Conservation (phyloP, 768 basidiomycete genomes). For the Amanita polypyramis region DNA sequence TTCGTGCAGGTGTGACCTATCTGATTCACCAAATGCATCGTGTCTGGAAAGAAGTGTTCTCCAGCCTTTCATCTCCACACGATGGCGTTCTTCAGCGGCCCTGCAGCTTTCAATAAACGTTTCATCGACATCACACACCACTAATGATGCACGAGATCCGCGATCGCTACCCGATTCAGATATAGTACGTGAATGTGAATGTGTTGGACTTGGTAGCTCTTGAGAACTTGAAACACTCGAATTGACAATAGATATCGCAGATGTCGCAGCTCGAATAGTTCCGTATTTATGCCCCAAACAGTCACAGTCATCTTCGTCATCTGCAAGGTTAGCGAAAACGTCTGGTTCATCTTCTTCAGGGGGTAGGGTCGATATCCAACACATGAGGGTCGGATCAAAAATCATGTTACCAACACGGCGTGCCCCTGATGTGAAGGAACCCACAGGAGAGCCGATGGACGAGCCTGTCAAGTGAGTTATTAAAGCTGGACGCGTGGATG, state of each 20-base stretch:
- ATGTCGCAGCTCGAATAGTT: constrained; percentile 56
- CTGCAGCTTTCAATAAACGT: constrained; percentile 63
- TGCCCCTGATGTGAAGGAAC: constrained; percentile 65
- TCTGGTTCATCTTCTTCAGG: constrained; percentile 92
- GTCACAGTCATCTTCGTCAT: constrained; percentile 78
- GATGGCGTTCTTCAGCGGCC: constrained; percentile 74
- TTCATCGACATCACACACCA: constrained; percentile 64
- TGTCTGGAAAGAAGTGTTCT: constrained; percentile 25
- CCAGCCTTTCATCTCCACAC: constrained; percentile 81
- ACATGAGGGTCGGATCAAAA: constrained; percentile 91
- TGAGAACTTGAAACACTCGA: constrained; percentile 17
- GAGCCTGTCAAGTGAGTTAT: constrained; percentile 91
- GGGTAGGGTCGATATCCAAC: constrained; percentile 81
- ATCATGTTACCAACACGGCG: constrained; percentile 97
- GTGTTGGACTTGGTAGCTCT: constrained; percentile 49
- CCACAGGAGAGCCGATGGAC: constrained; percentile 71
- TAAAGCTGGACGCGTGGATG: constrained; percentile 85
- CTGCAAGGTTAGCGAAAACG: constrained; percentile 87
- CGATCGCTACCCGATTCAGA: constrained; percentile 76
- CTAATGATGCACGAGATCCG: constrained; percentile 70
- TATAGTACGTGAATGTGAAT: constrained; percentile 51
- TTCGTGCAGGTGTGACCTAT: constrained; percentile 64
- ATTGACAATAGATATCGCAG: constrained; percentile 5
- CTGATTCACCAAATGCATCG: constrained; percentile 33
- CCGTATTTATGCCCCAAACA: constrained; percentile 65